Evolutionary conservation across 2,329 filamentous ascomycete genomes (phyloP).

Genomic region (Colletotrichum liriopes): DNA sequence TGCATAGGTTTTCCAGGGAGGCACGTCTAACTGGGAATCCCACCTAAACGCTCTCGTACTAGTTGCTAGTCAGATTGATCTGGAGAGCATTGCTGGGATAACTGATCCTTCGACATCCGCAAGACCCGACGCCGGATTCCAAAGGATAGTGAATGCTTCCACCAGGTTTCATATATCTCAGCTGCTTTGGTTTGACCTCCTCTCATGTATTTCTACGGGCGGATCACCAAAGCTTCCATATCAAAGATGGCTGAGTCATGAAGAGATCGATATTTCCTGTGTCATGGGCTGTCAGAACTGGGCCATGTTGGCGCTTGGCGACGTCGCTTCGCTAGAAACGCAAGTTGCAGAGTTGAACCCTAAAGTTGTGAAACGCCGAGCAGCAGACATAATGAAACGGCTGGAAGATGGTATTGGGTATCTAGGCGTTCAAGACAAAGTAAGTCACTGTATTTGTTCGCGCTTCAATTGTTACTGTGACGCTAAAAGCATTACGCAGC

Average conservation of each 20-base stretch:
- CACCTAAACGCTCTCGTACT: conserved; percentile 34
- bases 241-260: conserved; percentile 19
- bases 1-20: conserved; percentile 36
- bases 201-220: conserved; percentile 35
- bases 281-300: conserved; percentile 41
- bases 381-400: not conserved
- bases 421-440: conserved; percentile 8
- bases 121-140: conserved; percentile 6
- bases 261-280: conserved; percentile 31
- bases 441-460: not conserved
- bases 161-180: conserved; percentile 36
- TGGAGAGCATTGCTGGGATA: not conserved
- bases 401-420: conserved; percentile 12
- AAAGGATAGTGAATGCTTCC: conserved; percentile 31
- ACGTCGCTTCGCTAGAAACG: conserved; percentile 22
- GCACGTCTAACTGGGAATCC: conserved; percentile 32
- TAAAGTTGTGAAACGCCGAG: not conserved
- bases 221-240: conserved; percentile 24
- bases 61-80: conserved; percentile 17
- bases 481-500: not conserved
- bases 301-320: conserved; percentile 38
- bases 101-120: not conserved
- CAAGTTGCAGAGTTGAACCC: conserved; percentile 5
- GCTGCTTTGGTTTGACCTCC: conserved; percentile 36
- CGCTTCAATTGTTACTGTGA: too few relatives aligned